Conservation (phyloP, 768 basidiomycete genomes). For the Pholiota conissans region DNA sequence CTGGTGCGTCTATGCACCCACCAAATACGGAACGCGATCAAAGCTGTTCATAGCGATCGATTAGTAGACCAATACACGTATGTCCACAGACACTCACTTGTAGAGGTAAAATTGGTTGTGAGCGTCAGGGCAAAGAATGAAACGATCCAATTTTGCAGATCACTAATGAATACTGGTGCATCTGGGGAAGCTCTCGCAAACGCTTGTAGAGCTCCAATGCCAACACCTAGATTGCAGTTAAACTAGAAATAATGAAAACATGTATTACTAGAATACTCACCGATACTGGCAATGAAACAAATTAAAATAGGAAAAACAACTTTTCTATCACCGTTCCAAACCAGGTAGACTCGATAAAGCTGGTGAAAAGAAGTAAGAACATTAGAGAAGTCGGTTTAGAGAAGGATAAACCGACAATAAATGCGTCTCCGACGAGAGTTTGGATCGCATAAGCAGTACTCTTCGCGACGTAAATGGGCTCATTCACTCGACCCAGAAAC, state of each 20-base stretch:
- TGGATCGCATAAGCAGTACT: slow-evolving; percentile 9
- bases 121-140: slow-evolving; percentile 14
- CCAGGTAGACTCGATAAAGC: slow-evolving; percentile 12
- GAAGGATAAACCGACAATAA: slow-evolving; percentile 9
- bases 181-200: slow-evolving; percentile 9
- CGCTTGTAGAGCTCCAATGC: slow-evolving; percentile 10
- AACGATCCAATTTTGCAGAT: slow-evolving; percentile 10
- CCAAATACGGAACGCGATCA: slow-evolving; percentile 12
- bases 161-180: slow-evolving; percentile 7
- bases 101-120: slow-evolving; percentile 12
- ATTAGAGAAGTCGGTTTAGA: background rate
- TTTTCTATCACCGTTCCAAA: slow-evolving; percentile 7
- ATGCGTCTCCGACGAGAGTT: slow-evolving; percentile 12
- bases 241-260: background rate
- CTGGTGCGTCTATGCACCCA: slow-evolving; percentile 3
- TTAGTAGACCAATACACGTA: background rate
- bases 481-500: slow-evolving; percentile 1
- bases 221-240: slow-evolving; percentile 2
- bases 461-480: slow-evolving; percentile 4
- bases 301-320: slow-evolving; percentile 5
- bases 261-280: background rate
- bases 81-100: slow-evolving; percentile 7
- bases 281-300: slow-evolving; percentile 11
- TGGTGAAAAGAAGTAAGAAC: background rate
- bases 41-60: background rate